These are phyloP conservation scores for Pisolithus thermaeus DNA, from an alignment of 1,284 basidiomycete species.

Conservation along the genomic window DNA sequence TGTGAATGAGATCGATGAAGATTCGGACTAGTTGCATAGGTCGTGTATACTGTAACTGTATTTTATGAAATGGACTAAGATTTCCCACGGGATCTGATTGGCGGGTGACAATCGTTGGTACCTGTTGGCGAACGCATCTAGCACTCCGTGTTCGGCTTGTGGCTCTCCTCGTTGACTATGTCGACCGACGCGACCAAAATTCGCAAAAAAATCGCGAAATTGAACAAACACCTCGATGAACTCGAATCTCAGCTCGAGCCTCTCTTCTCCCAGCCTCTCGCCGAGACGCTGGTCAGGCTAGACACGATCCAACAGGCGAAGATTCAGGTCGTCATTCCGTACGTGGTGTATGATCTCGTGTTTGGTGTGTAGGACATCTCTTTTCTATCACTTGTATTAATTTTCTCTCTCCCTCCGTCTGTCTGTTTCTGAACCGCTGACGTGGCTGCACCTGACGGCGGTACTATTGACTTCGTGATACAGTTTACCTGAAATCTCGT, in stretches of 20 bases:
- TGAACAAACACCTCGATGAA: constrained; percentile 55
- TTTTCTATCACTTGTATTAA: too few relatives aligned
- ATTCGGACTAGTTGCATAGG: neutral
- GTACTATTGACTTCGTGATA: neutral
- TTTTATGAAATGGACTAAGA: neutral
- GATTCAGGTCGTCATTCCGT: constrained; percentile 66
- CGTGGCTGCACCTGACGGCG: neutral
- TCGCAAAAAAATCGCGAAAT: constrained; percentile 45
- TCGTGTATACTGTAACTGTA: too few relatives aligned
- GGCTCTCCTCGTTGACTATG: constrained; percentile 33
- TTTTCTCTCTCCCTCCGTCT: neutral
- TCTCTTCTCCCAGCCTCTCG: constrained; percentile 56
- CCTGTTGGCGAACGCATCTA: too few relatives aligned
- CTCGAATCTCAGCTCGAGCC: constrained; percentile 61
- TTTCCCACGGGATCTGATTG: neutral
- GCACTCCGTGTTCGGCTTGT: neutral
- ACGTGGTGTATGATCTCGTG: constrained; percentile 77
- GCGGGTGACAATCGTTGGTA: neutral
- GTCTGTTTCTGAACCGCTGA: neutral
- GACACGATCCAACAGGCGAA: constrained; percentile 77
- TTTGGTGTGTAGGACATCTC: constrained; percentile 52
- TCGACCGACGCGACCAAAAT: constrained; percentile 49
- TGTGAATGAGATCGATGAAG: neutral
- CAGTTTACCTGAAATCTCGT: constrained; percentile 72
- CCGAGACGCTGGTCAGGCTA: constrained; percentile 57